These are phyloP conservation scores for Dactylellina parvicollis DNA, from an alignment of 2,329 filamentous ascomycete species.

Conservation along the genomic window DNA sequence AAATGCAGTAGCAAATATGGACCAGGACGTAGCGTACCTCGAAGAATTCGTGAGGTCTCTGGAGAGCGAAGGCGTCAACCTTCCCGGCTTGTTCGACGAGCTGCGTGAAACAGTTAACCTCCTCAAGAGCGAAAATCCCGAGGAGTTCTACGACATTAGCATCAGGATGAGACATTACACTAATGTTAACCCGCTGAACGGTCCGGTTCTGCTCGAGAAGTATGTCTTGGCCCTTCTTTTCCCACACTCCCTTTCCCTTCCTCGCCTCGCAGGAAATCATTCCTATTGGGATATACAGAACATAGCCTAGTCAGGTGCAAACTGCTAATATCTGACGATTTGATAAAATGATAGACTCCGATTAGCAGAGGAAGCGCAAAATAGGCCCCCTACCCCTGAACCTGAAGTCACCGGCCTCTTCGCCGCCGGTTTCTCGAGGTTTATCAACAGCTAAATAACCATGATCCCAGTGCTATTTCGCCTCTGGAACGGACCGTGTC, in stretches of 20 bases:
- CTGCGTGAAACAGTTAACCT: slow-evolving; percentile 90
- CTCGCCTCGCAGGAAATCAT: not conserved
- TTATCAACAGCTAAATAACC: slow-evolving; percentile 28
- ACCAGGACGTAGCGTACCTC: slow-evolving; percentile 84
- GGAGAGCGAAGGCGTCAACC: slow-evolving; percentile 71
- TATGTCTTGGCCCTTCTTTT: slow-evolving; percentile 62
- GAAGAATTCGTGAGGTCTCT: slow-evolving; percentile 86
- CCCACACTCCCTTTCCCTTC: slow-evolving; percentile 2
- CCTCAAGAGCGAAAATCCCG: slow-evolving; percentile 84
- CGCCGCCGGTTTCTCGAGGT: slow-evolving; percentile 44
- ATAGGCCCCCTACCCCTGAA: slow-evolving; percentile 33
- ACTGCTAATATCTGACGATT: slow-evolving; percentile 35
- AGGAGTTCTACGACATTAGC: slow-evolving; percentile 94
- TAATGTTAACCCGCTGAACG: slow-evolving; percentile 89
- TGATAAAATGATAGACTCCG: slow-evolving; percentile 42
- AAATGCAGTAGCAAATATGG: slow-evolving; percentile 81
- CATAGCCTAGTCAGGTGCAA: slow-evolving; percentile 37
- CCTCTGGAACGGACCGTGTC: slow-evolving; percentile 53
- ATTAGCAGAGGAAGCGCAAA: slow-evolving; percentile 33
- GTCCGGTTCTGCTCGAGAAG: slow-evolving; percentile 91
- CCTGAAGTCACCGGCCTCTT: slow-evolving; percentile 34
- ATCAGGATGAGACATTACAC: slow-evolving; percentile 92
- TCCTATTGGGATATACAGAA: slow-evolving; percentile 14
- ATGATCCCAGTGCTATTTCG: slow-evolving; percentile 24
- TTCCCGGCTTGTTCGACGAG: slow-evolving; percentile 89